Base-by-base conservation (phyloP, 1,139 yeast species). In the Pichia sp. region DNA sequence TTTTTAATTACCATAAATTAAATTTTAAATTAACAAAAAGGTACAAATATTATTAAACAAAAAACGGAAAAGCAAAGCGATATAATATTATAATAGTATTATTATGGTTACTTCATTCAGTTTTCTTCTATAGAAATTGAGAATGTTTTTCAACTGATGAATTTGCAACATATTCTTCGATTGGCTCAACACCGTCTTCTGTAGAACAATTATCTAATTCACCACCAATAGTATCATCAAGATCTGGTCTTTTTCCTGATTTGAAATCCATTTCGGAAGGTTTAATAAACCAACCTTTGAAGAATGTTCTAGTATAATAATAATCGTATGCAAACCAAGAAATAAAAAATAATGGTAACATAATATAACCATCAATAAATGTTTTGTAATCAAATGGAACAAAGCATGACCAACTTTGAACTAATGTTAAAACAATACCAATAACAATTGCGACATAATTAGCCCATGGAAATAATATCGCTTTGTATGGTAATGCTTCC, bases 361-460 rank as follows among this genome's bases (percentile, higher is more conserved):
- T 66, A 50, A 83, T 74, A 59, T 83, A 83, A 5, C 83, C 79
- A 61, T 81, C 88, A 39, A 83, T 81, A 63, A 81, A 83, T 52
- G 72, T 69, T 33, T 74, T 79, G 6, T 79, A 82, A 48, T 72
- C 70, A 57, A 80, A 83, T 0, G 89, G 88, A 48, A 72, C 71
- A 56, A 83, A 76, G 41, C 74, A 70, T 1, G 83, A 69, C 87
- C 88, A 83, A 3, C 88, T 86, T 63, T 83, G 88, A 35, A 83
- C 77, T 30, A 83, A 63, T 2, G 78, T 82, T 54, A 83, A 68
- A 51, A 82, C 73, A 2, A 72, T 54, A 57, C 79, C 81, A 43
- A 79, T 65, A 0, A 66, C 56, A 7, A 82, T 66, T 1, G 84
- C 83, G 42, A 77, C 57, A 44, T 70, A 68, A 2, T 83, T 79